Conservation (phyloP, 2,329 filamentous ascomycete species). For the Trichoderma arundinaceum region DNA sequence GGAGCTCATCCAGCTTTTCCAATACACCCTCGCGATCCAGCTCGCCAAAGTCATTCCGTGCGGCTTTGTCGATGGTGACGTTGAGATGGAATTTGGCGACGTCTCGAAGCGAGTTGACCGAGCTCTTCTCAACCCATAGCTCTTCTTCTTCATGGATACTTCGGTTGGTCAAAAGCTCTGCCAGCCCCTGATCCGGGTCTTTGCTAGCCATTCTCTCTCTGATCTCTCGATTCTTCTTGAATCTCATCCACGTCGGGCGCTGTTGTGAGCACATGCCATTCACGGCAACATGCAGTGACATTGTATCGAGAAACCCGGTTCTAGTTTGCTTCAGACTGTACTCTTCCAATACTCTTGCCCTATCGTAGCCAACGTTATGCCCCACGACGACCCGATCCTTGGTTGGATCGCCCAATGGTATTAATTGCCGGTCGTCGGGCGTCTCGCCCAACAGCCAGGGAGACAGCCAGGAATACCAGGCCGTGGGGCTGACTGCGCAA, state of each 20-base stretch:
- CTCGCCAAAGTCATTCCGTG: conserved; percentile 84
- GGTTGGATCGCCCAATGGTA: conserved; percentile 81
- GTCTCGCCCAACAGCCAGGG: conserved; percentile 91
- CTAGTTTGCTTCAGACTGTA: conserved; percentile 82
- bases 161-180: conserved; percentile 70
- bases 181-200: conserved; percentile 72
- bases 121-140: conserved; percentile 92
- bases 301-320: conserved; percentile 92
- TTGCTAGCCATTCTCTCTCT: conserved; percentile 78
- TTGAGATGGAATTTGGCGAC: conserved; percentile 96
- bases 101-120: conserved; percentile 91
- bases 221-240: conserved; percentile 86
- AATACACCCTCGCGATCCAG: conserved; percentile 74
- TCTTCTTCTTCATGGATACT: conserved; percentile 87
- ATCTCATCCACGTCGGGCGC: conserved; percentile 95
- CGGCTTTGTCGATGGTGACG: conserved; percentile 86
- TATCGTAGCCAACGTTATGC: conserved; percentile 95
- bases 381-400: conserved; percentile 81
- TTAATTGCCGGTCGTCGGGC: conserved; percentile 75
- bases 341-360: conserved; percentile 86
- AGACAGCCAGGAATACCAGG: conserved; percentile 98
- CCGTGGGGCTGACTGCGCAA: conserved; percentile 83
- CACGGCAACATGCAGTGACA: conserved; percentile 96
- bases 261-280: conserved; percentile 99
- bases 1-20: conserved; percentile 75